Evolutionary conservation across 2,329 filamentous ascomycete species (phyloP), one percentile per base, ranked within the genome.

Genomic region (Calonectria pauciramosa): DNA sequence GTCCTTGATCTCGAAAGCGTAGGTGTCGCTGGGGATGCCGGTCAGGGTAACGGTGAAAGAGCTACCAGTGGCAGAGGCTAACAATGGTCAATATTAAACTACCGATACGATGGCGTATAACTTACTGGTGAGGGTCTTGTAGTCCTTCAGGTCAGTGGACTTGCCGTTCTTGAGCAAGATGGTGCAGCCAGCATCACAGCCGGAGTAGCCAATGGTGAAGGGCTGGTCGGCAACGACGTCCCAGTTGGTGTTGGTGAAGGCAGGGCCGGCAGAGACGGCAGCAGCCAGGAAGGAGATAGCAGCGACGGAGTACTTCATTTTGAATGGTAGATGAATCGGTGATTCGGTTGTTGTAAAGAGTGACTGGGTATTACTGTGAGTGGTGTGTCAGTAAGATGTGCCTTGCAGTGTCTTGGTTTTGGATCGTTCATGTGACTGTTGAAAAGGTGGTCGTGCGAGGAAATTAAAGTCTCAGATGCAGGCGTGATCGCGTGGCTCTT

Each of bases 271-370:
- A 68, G 81, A 38, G 71, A 72, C 82, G 67, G 78, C 72, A 74
- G 76, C 76, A 73, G 79, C 83, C 54, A 84, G 64, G 77, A 82
- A 77, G 75, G 82, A 78, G 68, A 84, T 52, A 69, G 80, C 73
- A 78, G 78, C 81, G 77, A 82, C 36, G 68, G 84, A 82, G 79
- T 80, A 84, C 84, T 85, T 85, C 84, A 86, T 86, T 74, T 79
- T 84, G 82, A 82, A 77, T 76, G 72, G 73, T 71, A 36, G 68
- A n/a, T 75, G 70, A 68, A 73, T 75, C 71, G 44, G 52, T 54
- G 67, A 69, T 73, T 72, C 60, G 38, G 64, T 78, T 36, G 34
- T 68, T 75, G 13, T 41, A 77, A 80, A 78, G 79, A 81, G 76
- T 80, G 79, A 81, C 79, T 80, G 73, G 67, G 71, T 76, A 78